Evolutionary conservation across 202 grass and related monocot genomes (phyloP), one percentile per base, ranked within the genome.

Genomic region (Schoenoplectus tabernaemontani): DNA sequence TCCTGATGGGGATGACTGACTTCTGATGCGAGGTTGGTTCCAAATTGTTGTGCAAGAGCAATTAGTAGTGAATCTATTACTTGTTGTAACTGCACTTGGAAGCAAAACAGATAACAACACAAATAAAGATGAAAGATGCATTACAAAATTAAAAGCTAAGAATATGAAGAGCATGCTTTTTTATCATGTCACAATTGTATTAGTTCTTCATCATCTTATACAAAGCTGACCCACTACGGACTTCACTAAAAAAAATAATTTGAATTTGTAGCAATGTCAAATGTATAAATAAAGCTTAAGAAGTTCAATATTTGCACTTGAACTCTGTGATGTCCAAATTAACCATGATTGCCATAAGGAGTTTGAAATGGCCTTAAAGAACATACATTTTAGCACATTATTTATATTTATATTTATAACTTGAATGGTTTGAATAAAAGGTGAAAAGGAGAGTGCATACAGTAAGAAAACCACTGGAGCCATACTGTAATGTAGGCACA

Each of bases 401-500:
- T 22, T n/a, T n/a, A n/a, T n/a, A n/a, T n/a, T 72, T 32, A 73
- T 44, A 34, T 33, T 73, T 73, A 26, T 15, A 11, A 26, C n/a
- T 33, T 62, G 33, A 61, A 83, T 63, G 33, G 48, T 53, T 26
- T 46, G 36, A 51, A 41, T 48, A 77, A 16, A 64, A 46, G 57
- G 51, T 32, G 57, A 59, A 53, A 86, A 62, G 32, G 44, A 58
- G 59, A 77, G 57, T 33, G 32, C 76, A 76, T 87, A 87, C 86
- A 38, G 86, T 87, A 15, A 87, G 76, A 84, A 87, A 87, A 24
- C 86, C 86, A 76, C 86, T 87, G 42, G 54, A 87, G 60, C 86
- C 86, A 76, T 87, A 87, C 30, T 87, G 86, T 69, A 84, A 62
- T 56, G 67, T 84, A 51, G 86, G 86, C 13, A 84, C 34, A 19